Percentiles rank a stretch among this genome's conserved stretches.
phyloP scores from a whole-genome alignment of 305 asterid species.

The Solanum aculeatissimum region DNA sequence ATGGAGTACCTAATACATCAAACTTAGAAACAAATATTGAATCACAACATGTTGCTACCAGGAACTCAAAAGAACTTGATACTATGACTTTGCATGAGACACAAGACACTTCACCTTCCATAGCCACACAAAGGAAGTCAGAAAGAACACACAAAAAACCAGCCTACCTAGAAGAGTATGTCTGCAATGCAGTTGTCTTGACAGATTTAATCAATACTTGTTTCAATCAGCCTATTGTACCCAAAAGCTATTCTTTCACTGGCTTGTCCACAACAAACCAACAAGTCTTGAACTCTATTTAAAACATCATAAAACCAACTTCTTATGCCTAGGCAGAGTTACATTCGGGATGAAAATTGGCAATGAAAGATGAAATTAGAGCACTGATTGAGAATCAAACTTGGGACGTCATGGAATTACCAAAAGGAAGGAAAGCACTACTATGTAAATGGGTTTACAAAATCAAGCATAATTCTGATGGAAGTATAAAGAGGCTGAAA shows the following conservation, averaged over 20 bases:
- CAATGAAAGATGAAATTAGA: background rate
- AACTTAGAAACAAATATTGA: background rate
- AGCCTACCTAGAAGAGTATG: background rate
- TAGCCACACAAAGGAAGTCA: background rate
- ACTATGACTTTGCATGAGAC: background rate
- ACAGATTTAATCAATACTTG: no score
- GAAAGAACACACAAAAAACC: background rate
- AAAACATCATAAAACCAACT: background rate
- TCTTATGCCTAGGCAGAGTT: background rate
- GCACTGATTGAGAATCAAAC: no score
- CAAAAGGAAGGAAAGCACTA: no score
- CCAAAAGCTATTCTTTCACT: background rate
- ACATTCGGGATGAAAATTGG: background rate
- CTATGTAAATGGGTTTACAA: no score
- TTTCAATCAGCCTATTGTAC: no score
- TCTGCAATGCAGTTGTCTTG: no score
- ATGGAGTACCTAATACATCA: background rate
- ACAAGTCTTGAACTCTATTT: background rate
- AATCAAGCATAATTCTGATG: no score
- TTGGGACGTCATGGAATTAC: no score
- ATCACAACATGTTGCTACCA: background rate
- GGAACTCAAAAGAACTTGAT: background rate
- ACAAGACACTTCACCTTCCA: background rate
- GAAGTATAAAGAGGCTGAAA: background rate
- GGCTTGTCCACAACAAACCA: background rate